phyloP scores from a whole-genome alignment of 1,284 basidiomycete species.

The Cryptococcus jaspeensis region DNA sequence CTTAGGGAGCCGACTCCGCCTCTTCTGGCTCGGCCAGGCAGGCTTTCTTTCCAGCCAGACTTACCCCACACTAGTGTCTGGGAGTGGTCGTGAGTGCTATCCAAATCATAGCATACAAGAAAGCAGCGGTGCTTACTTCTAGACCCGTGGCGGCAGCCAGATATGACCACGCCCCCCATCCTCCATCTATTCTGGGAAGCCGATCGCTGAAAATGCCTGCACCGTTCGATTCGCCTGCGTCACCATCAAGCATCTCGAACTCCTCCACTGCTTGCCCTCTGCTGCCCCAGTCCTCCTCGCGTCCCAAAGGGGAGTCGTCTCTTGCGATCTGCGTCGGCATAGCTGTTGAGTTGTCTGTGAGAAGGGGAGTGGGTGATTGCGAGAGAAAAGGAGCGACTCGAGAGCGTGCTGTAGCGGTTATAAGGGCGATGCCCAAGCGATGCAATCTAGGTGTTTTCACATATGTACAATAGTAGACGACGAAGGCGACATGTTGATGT shows the following conservation, averaged over 20 bases:
- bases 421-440: no score
- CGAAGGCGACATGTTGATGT: not conserved
- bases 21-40: not conserved
- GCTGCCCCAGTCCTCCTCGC: no score
- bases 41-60: not conserved
- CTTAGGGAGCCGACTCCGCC: no score
- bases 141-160: constrained; percentile 23
- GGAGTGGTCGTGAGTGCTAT: not conserved
- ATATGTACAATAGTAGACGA: no score
- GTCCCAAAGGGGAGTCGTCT: no score
- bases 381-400: no score
- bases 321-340: no score
- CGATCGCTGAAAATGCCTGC: not conserved
- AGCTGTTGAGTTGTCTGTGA: no score
- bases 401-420: no score
- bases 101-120: not conserved
- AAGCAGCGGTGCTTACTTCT: constrained; percentile 10
- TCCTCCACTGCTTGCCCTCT: not conserved
- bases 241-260: not conserved
- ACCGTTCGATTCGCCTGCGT: not conserved
- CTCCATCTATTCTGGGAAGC: constrained; percentile 26
- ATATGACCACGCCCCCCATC: constrained; percentile 27
- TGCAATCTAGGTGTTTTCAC: no score
- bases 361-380: no score
- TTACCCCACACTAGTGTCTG: constrained; percentile 30